These are phyloP conservation scores for Tetradesmus lagerheimii DNA, from an alignment of 139 green algal species.

Conservation along the genomic window DNA sequence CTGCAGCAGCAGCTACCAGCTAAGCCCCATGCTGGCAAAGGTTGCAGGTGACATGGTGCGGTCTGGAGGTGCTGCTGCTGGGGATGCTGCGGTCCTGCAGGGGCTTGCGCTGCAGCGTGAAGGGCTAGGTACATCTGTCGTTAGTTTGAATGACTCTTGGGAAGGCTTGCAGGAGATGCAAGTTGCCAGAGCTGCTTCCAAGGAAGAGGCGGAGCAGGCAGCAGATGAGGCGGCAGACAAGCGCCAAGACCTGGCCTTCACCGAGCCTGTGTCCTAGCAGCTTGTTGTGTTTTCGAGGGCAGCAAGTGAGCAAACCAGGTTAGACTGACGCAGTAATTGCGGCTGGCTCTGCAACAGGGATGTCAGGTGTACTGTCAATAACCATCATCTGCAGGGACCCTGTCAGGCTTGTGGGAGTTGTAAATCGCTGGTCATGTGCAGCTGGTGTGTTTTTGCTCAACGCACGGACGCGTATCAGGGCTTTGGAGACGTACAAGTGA, in stretches of 20 bases:
- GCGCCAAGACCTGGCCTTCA: constrained; percentile 4
- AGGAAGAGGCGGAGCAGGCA: neutral
- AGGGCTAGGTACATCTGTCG: neutral
- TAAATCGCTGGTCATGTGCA: neutral
- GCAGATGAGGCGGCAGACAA: constrained; percentile 35
- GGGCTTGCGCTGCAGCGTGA: constrained; percentile 6
- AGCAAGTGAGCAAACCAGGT: too few species aligned
- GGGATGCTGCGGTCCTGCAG: neutral
- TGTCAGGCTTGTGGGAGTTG: neutral
- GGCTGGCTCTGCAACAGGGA: neutral
- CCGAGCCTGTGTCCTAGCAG: neutral
- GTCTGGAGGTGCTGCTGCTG: constrained; percentile 1
- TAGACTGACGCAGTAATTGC: neutral
- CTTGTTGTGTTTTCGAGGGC: neutral
- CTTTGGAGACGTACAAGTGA: neutral
- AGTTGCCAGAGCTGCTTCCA: too few species aligned
- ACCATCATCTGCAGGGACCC: neutral
- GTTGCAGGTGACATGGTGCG: constrained; percentile 25
- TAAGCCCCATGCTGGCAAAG: constrained; percentile 40
- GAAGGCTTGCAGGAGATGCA: constrained; percentile 21
- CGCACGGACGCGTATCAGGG: too few species aligned
- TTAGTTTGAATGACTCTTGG: neutral
- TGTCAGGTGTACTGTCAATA: neutral
- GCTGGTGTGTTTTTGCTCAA: neutral
- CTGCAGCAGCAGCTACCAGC: constrained; percentile 35